These are phyloP conservation scores for Flaveria brownii DNA, from an alignment of 129 eudicot species.

Conservation along the genomic window DNA sequence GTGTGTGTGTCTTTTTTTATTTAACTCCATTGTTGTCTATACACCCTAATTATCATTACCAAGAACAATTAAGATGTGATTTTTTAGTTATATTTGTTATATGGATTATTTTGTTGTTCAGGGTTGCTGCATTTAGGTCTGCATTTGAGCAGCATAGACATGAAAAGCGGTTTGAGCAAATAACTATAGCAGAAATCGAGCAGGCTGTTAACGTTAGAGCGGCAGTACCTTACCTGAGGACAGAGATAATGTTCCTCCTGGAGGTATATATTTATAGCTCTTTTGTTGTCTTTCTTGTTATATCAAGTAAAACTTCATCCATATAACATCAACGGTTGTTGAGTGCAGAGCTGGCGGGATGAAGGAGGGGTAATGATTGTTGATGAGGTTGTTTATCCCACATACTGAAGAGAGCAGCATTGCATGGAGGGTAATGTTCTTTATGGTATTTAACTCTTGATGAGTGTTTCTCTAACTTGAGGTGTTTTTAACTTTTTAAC, in stretches of 20 bases:
- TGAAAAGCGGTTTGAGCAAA: constrained; percentile 69
- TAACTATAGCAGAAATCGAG: constrained; percentile 69
- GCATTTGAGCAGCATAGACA: constrained; percentile 82
- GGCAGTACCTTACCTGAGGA: constrained; percentile 59
- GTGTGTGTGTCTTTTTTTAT: constrained; percentile 30
- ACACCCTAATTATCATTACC: not conserved
- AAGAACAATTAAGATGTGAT: not conserved
- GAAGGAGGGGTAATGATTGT: constrained; percentile 53
- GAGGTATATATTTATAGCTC: constrained; percentile 48
- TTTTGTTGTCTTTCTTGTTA: not conserved
- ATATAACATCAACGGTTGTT: not conserved
- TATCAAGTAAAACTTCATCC: not conserved
- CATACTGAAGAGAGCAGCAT: constrained; percentile 31
- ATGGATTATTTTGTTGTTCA: constrained; percentile 29
- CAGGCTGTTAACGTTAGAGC: constrained; percentile 63
- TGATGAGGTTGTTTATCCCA: constrained; percentile 44
- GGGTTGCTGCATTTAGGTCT: constrained; percentile 76
- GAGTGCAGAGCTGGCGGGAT: constrained; percentile 58
- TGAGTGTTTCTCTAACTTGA: not conserved
- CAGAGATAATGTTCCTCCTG: constrained; percentile 60
- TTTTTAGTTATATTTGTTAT: not conserved
- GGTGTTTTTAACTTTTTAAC: constrained; percentile 22
- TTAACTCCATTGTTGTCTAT: not conserved
- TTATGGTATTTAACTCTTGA: not conserved
- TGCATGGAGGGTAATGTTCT: not conserved